phyloP scores from a whole-genome alignment of 768 basidiomycete genomes.

The Tricholoma furcatifolium region DNA sequence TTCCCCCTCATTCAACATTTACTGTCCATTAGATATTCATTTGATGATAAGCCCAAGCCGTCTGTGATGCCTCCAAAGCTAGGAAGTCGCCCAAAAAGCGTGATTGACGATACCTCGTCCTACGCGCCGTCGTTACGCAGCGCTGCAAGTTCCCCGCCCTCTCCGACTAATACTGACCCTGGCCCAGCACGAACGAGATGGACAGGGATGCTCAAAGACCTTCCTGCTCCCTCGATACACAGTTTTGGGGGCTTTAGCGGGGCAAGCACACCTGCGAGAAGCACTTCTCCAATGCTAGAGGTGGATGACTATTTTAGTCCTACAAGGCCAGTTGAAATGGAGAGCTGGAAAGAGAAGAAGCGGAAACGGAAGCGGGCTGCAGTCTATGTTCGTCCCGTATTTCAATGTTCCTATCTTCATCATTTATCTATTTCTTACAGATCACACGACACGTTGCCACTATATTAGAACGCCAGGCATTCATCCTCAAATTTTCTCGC shows the following conservation, averaged over 20 bases:
- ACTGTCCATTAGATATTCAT: slow-evolving; percentile 21
- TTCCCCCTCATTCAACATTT: not conserved
- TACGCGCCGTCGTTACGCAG: not conserved
- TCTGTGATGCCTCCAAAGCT: not conserved
- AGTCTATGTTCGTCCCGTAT: slow-evolving; percentile 57
- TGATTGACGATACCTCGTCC: slow-evolving; percentile 4
- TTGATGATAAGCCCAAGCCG: slow-evolving; percentile 14
- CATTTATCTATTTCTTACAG: slow-evolving; percentile 30
- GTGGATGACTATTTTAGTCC: slow-evolving; percentile 17
- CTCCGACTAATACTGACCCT: slow-evolving; percentile 12
- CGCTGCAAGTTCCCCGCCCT: slow-evolving; percentile 9
- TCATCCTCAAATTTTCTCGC: slow-evolving; percentile 79
- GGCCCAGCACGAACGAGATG: slow-evolving; percentile 2
- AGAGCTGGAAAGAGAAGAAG: slow-evolving; percentile 42
- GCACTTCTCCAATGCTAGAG: slow-evolving; percentile 27
- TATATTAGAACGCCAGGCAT: slow-evolving; percentile 79
- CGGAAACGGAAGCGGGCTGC: slow-evolving; percentile 70
- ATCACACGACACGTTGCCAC: slow-evolving; percentile 84
- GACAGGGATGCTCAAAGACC: slow-evolving; percentile 30
- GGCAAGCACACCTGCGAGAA: slow-evolving; percentile 23
- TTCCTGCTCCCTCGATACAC: slow-evolving; percentile 14
- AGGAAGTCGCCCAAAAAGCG: not conserved
- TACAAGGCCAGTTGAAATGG: slow-evolving; percentile 13
- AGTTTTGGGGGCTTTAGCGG: slow-evolving; percentile 20
- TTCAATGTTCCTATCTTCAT: not conserved